A percentile compares a stretch with the other conserved stretches of the same genome.
Conservation (phyloP, 306 rosid species). For the Trichosanthes truncata region DNA sequence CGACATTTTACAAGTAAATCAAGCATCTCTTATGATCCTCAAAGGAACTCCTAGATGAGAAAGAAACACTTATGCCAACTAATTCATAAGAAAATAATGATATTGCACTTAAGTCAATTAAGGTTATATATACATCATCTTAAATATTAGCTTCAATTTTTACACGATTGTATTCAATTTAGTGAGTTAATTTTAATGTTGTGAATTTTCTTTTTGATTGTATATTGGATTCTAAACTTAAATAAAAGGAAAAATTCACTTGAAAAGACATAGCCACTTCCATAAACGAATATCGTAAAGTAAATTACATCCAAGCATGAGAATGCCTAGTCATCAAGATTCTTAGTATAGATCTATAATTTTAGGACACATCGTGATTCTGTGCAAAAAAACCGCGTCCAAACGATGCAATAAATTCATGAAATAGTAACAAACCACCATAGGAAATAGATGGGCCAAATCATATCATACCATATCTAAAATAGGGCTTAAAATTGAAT, state of each 20-base stretch:
- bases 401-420: background rate
- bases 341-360: background rate
- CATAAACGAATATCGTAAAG: background rate
- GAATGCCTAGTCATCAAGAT: background rate
- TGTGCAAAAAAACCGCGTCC: background rate
- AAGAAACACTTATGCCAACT: background rate
- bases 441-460: background rate
- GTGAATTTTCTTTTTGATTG: no score
- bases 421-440: background rate
- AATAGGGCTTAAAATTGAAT: constrained; percentile 1
- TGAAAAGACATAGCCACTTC: background rate
- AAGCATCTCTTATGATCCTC: background rate
- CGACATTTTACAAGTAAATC: no score
- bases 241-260: background rate
- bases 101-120: no score
- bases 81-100: background rate
- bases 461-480: background rate
- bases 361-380: background rate
- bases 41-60: background rate
- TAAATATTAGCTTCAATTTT: no score
- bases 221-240: no score
- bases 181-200: no score
- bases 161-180: no score
- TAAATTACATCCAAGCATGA: background rate
- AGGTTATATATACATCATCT: no score